These are phyloP conservation scores for Nannochloropsis oceanica DNA, from an alignment of 108 stramenopile genomes.

Conservation along the genomic window DNA sequence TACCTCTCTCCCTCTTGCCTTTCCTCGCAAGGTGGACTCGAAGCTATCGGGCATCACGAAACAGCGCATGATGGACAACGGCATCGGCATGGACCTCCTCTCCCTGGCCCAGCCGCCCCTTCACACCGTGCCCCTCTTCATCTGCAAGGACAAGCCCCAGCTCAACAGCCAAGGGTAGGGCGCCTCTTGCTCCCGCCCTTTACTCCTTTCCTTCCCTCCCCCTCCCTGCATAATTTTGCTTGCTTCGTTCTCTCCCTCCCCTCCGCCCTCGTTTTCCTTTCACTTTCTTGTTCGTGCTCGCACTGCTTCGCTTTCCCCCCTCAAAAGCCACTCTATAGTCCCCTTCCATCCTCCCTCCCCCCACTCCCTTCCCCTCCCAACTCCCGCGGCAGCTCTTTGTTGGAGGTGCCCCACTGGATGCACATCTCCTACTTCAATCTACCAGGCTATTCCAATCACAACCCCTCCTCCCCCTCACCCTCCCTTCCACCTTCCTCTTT, in stretches of 20 bases:
- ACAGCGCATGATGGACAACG: slow-evolving; percentile 99
- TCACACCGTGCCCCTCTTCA: slow-evolving; percentile 90
- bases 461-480: not conserved
- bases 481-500: not conserved
- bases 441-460: not conserved
- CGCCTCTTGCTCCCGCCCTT: not conserved
- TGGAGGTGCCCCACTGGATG: slow-evolving; percentile 47
- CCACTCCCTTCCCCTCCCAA: not conserved
- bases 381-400: not conserved
- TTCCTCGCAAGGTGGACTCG: not conserved
- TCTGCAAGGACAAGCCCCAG: not conserved
- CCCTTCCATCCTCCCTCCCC: not conserved
- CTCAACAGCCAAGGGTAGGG: not conserved
- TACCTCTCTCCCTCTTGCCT: not conserved
- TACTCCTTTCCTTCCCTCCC: not conserved
- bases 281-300: not conserved
- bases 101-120: slow-evolving; percentile 80
- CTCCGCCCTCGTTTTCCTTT: no score
- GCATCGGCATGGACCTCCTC: slow-evolving; percentile 91
- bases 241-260: no score
- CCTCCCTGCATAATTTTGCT: not conserved
- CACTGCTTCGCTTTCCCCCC: not conserved
- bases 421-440: slow-evolving; percentile 6
- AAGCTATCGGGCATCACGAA: slow-evolving; percentile 80
- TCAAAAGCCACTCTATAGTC: not conserved